Percentiles rank a stretch among this genome's conserved stretches.
Conservation (phyloP, 495 filamentous ascomycete species). For the Penicillium canescens region DNA sequence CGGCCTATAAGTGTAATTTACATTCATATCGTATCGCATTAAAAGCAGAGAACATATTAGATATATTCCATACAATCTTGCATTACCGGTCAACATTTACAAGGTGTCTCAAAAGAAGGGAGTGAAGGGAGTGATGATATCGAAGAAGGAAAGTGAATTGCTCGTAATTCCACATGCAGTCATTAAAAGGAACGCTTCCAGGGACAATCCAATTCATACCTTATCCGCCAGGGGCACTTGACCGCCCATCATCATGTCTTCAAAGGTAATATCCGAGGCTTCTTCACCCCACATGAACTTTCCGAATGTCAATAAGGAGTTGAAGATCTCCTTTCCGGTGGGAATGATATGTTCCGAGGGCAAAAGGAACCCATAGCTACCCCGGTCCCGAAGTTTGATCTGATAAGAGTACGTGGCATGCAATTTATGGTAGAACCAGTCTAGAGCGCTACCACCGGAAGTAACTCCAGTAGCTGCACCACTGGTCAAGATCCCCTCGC, state of each 20-base stretch:
- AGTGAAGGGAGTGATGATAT: too few species aligned
- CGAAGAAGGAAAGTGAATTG: not conserved
- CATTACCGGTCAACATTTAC: not conserved
- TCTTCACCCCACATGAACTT: constrained; percentile 62
- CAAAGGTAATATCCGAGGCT: constrained; percentile 1
- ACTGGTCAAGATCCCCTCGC: constrained; percentile 68
- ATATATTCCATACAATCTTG: too few species aligned
- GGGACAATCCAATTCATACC: not conserved
- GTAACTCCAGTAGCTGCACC: constrained; percentile 46
- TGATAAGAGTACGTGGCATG: constrained; percentile 85
- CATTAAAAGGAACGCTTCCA: not conserved
- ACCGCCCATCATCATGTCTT: not conserved
- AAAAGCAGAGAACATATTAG: too few species aligned
- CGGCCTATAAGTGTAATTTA: too few species aligned
- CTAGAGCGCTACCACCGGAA: constrained; percentile 80
- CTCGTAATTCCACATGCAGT: constrained; percentile 6
- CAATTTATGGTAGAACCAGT: constrained; percentile 94
- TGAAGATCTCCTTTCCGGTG: constrained; percentile 82
- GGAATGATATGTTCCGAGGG: constrained; percentile 87
- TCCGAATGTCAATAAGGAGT: constrained; percentile 78
- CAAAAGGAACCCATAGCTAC: constrained; percentile 90
- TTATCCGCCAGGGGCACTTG: not conserved
- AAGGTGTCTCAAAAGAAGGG: not conserved
- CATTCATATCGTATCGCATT: too few species aligned
- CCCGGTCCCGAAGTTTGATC: constrained; percentile 92